These are phyloP conservation scores for Phytophthora uliginosa DNA, from an alignment of 352 stramenopile species.

Conservation along the genomic window DNA sequence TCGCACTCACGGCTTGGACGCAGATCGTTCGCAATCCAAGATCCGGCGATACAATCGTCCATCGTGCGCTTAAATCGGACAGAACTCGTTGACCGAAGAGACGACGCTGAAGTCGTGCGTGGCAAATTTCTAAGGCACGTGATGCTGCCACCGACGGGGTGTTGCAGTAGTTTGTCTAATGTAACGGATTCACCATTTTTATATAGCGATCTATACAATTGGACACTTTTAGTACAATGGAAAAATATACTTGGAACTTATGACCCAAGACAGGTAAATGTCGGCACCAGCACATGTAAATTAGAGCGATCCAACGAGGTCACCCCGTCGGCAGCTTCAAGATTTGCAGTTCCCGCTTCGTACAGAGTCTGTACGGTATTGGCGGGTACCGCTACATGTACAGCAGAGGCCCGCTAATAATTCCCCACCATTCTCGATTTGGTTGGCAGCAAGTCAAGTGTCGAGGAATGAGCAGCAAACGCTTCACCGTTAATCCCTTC, in stretches of 20 bases:
- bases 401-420: no score
- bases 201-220: no score
- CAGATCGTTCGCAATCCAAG: no score
- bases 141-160: background rate
- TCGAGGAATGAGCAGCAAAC: background rate
- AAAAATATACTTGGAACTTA: no score
- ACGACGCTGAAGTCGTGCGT: background rate
- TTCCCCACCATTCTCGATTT: no score
- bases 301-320: background rate
- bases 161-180: no score
- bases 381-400: background rate
- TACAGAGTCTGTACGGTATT: background rate
- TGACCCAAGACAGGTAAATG: no score
- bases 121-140: background rate
- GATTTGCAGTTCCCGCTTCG: background rate
- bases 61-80: background rate
- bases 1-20: background rate
- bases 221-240: background rate
- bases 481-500: constrained; percentile 1
- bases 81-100: background rate
- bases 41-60: background rate
- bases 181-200: no score
- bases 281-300: background rate
- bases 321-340: background rate
- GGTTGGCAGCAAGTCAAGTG: no score